Base-by-base conservation (phyloP, 192 early-diverging fungal genomes). In the Coemansia sp. region DNA sequence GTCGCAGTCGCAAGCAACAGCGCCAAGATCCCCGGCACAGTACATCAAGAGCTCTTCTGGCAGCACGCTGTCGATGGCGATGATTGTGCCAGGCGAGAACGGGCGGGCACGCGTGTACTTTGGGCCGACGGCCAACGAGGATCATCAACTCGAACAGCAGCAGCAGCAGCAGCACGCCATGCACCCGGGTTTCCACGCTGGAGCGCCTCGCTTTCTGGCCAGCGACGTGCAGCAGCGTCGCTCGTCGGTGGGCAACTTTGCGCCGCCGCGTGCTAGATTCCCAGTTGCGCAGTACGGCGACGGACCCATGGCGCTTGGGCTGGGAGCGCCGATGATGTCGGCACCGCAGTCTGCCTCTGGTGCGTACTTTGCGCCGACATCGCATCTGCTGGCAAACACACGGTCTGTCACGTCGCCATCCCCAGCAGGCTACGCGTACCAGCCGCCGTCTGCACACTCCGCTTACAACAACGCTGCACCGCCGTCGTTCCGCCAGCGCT, bases 51-150 rank as follows among this genome's bases (percentile, higher is more conserved):
- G 64, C 51, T 54, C 61, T 5, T 50, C 61, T 0, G 42, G 53
- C 42, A 51, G 71, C 4, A 41, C 57, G 5, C 60, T 74, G 59
- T 50, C 69, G 40, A 45, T 56, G 59, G 69, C 78, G 1, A 68
- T 61, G 63, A 80, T 80, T 7, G 70, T 80, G 32, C 51, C 65
- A 0, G 78, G 72, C 38, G 78, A 71, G 25, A 71, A 80, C 56
- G 78, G 78, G 6, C 72, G 73, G 11, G 78, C 78, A 14, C 72
- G 78, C 43, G 78, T 80, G 25, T 50, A 71, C 25, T 77, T 77
- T 58, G 63, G 51, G 64, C 45, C 65, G 37, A 64, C 63, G 43
- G 46, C 57, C 41, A 49, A 45, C 61, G 32, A 53, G 16, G 13
- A 42, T 22, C 16, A 67, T 56, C 56, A 63, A 5, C 61, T 67